phyloP scores from a whole-genome alignment of 2,329 filamentous ascomycete species.

The Paracorniculantispora psalliotae region DNA sequence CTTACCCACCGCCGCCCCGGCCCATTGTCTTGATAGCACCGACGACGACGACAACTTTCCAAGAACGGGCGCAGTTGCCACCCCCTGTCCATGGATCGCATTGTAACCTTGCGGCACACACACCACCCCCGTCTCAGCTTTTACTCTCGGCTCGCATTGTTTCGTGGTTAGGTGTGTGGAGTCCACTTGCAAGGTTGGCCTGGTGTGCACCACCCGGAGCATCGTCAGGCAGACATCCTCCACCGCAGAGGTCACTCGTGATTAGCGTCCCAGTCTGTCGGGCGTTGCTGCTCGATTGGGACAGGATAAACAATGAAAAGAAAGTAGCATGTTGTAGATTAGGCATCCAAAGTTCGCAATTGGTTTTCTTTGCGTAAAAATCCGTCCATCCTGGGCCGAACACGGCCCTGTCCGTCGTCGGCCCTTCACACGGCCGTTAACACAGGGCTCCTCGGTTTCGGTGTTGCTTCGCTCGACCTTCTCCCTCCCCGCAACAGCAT shows the following conservation, averaged over 20 bases:
- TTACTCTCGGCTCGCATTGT: slow-evolving; percentile 1
- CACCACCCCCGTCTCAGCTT: not conserved
- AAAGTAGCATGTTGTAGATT: not conserved
- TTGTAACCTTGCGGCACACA: not conserved
- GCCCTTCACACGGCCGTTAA: slow-evolving; percentile 5
- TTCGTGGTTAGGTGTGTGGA: slow-evolving; percentile 4
- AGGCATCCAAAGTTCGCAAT: not conserved
- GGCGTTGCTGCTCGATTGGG: not conserved
- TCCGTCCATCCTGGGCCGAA: not conserved
- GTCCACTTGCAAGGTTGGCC: not conserved
- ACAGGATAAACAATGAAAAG: not conserved
- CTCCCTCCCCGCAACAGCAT: slow-evolving; percentile 7
- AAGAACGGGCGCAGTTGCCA: not conserved
- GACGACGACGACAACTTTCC: not conserved
- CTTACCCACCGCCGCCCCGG: not conserved
- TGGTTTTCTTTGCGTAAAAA: not conserved
- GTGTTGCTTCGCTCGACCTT: not conserved
- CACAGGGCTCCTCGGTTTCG: not conserved
- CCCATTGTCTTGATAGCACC: not conserved
- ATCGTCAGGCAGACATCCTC: slow-evolving; percentile 12
- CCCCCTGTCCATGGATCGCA: slow-evolving; percentile 1
- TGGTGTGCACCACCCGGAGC: slow-evolving; percentile 5
- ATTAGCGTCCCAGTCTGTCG: slow-evolving; percentile 5
- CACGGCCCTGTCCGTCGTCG: not conserved
- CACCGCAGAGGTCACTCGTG: slow-evolving; percentile 2